Conservation (phyloP, 257 asterid species). For the Dorcoceras hygrometricum region DNA sequence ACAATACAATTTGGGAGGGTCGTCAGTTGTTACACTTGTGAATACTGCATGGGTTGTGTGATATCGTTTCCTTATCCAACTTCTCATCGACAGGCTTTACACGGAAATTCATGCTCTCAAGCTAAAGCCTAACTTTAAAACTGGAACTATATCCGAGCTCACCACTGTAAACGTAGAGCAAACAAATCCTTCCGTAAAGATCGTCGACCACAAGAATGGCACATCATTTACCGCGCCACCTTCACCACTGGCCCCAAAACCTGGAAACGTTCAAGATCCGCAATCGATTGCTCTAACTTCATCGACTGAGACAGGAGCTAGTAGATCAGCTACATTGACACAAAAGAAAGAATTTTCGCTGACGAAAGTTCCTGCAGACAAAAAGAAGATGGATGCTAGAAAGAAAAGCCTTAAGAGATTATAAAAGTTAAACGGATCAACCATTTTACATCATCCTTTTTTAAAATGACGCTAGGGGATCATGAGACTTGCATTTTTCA, state of each 20-base stretch:
- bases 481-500: neutral
- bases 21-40: neutral
- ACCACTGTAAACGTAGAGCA: constrained; percentile 42
- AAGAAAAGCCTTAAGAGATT: constrained; percentile 40
- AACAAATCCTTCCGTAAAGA: constrained; percentile 26
- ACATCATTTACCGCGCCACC: constrained; percentile 28
- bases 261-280: constrained; percentile 29
- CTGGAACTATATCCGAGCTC: constrained; percentile 47
- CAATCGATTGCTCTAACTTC: constrained; percentile 33
- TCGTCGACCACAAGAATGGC: constrained; percentile 36
- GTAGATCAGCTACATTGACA: constrained; percentile 40
- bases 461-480: neutral
- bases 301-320: constrained; percentile 43
- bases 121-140: constrained; percentile 43
- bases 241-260: constrained; percentile 35
- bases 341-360: constrained; percentile 62
- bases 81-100: neutral
- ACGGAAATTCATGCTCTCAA: constrained; percentile 29
- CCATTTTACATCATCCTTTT: neutral
- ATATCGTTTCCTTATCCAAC: neutral
- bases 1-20: neutral
- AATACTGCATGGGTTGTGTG: neutral
- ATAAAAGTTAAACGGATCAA: neutral
- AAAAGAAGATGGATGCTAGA: constrained; percentile 77
- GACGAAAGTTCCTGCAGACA: constrained; percentile 62